Evolutionary conservation across 208 protist genomes (phyloP), one percentile per base, ranked within the genome.

Genomic region (Acanthamoeba healyi): DNA sequence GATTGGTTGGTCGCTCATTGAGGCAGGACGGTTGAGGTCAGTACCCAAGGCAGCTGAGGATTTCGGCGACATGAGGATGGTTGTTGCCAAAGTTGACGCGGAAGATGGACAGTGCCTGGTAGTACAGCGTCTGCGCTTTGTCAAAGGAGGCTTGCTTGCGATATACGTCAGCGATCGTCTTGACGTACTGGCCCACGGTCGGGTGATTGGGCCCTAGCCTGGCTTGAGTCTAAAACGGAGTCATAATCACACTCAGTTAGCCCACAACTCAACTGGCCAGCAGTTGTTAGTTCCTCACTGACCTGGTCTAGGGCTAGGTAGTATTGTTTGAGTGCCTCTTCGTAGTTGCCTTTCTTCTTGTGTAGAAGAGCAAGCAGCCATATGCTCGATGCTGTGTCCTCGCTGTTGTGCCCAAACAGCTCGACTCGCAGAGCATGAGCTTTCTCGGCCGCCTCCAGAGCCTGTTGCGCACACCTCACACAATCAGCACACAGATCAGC

Each of bases 341-440:
- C 63, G 32, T 93, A 93, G 54, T 93, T 54, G 32, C 89, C 89
- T n/a, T 86, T 79, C 89, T 93, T 93, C 89, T 93, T 93, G 46
- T 93, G 89, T 0, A 93, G 36, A 2, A 81, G 65, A 2, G 89
- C 65, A 2, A 93, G 54, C 4, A 93, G 89, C 63, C 56, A 90
- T 22, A 90, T 34, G 51, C 82, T 72, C 5, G 82, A 1, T 29
- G 56, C 82, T 14, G 82, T 70, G 2, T 70, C 82, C 38, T 90
- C 82, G 40, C 54, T 61, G 22, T 0, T 61, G 1, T 90, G 51
- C n/a, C 82, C 82, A 24, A 65, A 46, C 7, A 84, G 74, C 42
- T 49, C 19, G 22, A 56, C 44, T 0, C 74, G 36, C 2, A 84
- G 44, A 1, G 10, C 7, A 19, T 38, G 74, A 9, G 74, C 74